A percentile compares a stretch with the other conserved stretches of the same genome.
These are phyloP conservation scores for Boletus rubropictus DNA, from an alignment of 768 basidiomycete genomes.

Conservation along the genomic window DNA sequence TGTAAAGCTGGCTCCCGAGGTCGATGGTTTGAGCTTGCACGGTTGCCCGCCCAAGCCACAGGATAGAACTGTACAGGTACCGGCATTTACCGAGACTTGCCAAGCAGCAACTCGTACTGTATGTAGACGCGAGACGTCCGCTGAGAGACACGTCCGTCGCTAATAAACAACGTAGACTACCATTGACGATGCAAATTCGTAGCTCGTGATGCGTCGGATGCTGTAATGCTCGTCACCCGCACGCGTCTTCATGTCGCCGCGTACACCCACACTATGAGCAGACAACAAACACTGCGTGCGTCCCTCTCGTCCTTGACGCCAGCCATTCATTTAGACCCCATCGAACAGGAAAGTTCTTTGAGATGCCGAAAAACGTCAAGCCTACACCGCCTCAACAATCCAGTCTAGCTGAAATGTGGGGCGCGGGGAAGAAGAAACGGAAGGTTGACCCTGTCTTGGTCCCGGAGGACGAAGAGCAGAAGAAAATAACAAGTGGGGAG, in stretches of 20 bases:
- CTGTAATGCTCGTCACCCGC: conserved; percentile 24
- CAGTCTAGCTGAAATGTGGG: conserved; percentile 75
- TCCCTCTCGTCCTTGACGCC: neutral
- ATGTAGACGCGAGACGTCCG: too few species aligned
- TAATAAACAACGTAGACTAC: neutral
- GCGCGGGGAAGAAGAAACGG: conserved; percentile 40
- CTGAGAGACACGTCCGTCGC: neutral
- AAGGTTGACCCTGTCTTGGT: conserved; percentile 15
- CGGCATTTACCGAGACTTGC: conserved; percentile 30
- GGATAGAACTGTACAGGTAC: conserved; percentile 35
- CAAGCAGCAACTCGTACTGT: too few species aligned
- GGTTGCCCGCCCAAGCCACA: conserved; percentile 31
- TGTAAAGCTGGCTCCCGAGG: conserved; percentile 20
- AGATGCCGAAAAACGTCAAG: conserved; percentile 66
- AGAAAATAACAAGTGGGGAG: conserved; percentile 14
- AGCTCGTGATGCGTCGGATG: conserved; percentile 4
- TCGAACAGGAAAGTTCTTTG: conserved; percentile 61
- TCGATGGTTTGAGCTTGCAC: neutral
- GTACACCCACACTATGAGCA: conserved; percentile 42
- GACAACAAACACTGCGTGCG: conserved; percentile 70
- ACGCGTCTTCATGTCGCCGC: conserved; percentile 10
- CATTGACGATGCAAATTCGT: neutral
- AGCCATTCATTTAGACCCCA: neutral
- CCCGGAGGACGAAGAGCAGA: conserved; percentile 25
- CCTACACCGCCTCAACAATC: conserved; percentile 68